Base-by-base conservation (phyloP, 2,329 filamentous ascomycete species). In the Colletotrichum caudatum region DNA sequence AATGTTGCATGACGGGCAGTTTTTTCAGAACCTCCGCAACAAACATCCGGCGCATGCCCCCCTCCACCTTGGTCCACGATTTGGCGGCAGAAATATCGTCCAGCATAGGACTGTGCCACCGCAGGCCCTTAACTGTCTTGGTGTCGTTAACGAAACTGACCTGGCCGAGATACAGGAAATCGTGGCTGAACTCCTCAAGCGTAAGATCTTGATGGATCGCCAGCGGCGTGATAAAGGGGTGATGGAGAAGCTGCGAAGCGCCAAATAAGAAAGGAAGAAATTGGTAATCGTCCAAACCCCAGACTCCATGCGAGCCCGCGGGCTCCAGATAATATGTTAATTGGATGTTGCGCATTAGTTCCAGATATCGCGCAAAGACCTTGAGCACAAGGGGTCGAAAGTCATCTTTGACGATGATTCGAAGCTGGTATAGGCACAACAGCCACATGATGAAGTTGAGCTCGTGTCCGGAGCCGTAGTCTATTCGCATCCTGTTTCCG, bases 21-120 rank as follows among this genome's bases (percentile, higher is more conserved):
- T 99, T 99, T 41, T 93, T 91, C 63, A 99, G 82, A 0, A 99
- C 95, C 81, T 99, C 96, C 51, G 92, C 93, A 63, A 95, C 88
- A 78, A 98, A 98, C 97, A 99, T 99, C 75, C 94, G 93, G 72
- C 93, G 89, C 97, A 99, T 98, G 8, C 96, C 96, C 35, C 88
- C 92, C 80, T 98, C 95, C 61, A 99, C 93, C 85, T 99, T 99
- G 74, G 82, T 84, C 96, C 96, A 99, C 50, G 87, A 93, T 80
- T 94, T 95, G 20, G 95, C 93, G 1, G 94, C 91, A 4, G 93
- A 96, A 74, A 99, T 99, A 80, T 99, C 96, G 79, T 99, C 96
- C 23, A 99, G 89, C 97, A 99, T 98, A 4, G 97, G 96, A 74
- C 92, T 95, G 78, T 99, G 97, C 96, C 96, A 99, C 56, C 96